Base-by-base conservation (phyloP, 495 filamentous ascomycete genomes). In the Astrothelium macrocarpum region DNA sequence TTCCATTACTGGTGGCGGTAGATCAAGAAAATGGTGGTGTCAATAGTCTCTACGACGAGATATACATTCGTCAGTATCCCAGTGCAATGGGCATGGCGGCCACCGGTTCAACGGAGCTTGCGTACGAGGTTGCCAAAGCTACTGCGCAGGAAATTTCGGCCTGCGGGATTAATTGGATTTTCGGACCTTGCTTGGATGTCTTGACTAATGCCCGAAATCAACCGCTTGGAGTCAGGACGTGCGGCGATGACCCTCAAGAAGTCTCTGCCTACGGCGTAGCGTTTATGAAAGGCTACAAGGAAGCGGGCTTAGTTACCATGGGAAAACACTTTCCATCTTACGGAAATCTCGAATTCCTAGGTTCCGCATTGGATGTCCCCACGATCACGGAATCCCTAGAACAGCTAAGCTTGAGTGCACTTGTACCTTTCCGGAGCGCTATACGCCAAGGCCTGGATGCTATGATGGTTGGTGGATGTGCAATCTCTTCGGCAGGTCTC, bases 21-120 rank as follows among this genome's bases (percentile, higher is more conserved):
- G 91, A 96, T 71, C 91, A 96, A 69, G 91, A 96, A 73, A 96
- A 96, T 87, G 91, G 91, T 58, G 91, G 91, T 2, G 90, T 96
- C 70, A 96, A 96, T 76, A 93, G 89, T 73, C 80, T 96, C 18
- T 96, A 90, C 70, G 91, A 96, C 77, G 89, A 93, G 66, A 87
- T 90, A 64, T 91, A 89, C 73, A 90, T 96, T 67, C 87, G 89
- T 64, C 91, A 96, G 71, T 96, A 92, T 66, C 91, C 91, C 20
- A 91, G 88, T 67, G 86, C 90, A 59, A 96, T 96, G 91, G 91
- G 90, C 34, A 82, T 95, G 65, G 89, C 90, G 20, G 91, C 91
- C 1, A 90, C 90, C 11, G 89, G 90, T 2, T 91, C 86, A 10
- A 85, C 84, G 28, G 79, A 89, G 14, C 74, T 95, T 45, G 87